Evolutionary conservation across 257 asterid species (phyloP), one percentile per base, ranked within the genome.

Genomic region (Hygrophila difformis): DNA sequence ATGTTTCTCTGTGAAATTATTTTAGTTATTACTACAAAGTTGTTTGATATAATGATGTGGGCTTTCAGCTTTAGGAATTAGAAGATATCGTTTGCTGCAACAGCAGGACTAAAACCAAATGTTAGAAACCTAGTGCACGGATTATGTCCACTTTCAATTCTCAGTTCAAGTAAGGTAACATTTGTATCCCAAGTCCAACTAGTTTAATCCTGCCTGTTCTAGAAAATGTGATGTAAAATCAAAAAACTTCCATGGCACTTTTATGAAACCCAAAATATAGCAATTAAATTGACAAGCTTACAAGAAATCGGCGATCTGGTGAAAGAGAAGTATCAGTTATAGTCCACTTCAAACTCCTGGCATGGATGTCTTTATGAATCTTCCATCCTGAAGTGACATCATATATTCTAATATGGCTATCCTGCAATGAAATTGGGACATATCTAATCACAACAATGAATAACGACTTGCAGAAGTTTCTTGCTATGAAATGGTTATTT

Each of bases 311-410:
- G 5, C 71, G 77, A 65, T 89, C 96, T 0, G 98, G 88, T 11
- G 96, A 89, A 55, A 89, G 83, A 42, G 79, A 65, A 51, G 94
- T 74, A 66, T 89, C 98, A n/a, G 96, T 89, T 48, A 89, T 82
- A 13, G 98, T 89, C 98, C 98, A 89, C 57, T 81, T 60, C 79
- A 89, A 67, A 70, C 79, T 73, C 79, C 70, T 79, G 15, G 96
- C 94, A 31, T 31, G 73, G 51, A 89, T 82, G 57, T 85, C 93
- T 75, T 89, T 89, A 40, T 73, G 87, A 60, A 82, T 39, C 67
- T 72, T 89, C 96, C 96, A 89, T 29, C 80, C 83, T 44, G 19
- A 42, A 44, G 85, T 93, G 34, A 85, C 98, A 49, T 85, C 62
- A 61, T 89, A 89, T 58, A 89, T 62, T 70, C 81, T 78, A 56